Conservation (phyloP, 805 yeast genomes). For the Diddensiella santjacobensis region DNA sequence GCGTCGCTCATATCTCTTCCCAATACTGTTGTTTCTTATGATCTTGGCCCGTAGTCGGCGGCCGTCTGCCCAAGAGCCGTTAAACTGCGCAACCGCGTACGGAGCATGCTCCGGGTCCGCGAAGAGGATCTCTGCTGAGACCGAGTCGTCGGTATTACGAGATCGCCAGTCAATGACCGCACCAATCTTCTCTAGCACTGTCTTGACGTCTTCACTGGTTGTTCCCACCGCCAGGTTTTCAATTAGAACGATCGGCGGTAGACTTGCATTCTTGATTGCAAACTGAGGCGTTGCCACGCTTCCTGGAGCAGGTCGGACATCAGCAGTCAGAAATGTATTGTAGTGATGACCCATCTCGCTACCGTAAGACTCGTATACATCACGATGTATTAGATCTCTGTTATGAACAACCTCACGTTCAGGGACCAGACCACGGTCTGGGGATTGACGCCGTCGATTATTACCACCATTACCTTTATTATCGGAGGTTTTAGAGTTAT, state of each 20-base stretch:
- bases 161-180: conserved; percentile 24
- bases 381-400: not conserved
- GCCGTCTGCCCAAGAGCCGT: conserved; percentile 49
- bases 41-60: conserved; percentile 37
- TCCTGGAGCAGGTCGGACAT: not conserved
- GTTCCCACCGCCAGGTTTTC: conserved; percentile 33
- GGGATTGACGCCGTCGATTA: not conserved
- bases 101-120: conserved; percentile 31
- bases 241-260: conserved; percentile 28
- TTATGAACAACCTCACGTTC: not conserved
- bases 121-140: conserved; percentile 29
- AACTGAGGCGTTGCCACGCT: conserved; percentile 1
- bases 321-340: not conserved
- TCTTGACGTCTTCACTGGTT: conserved; percentile 29
- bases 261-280: conserved; percentile 20
- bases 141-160: conserved; percentile 11
- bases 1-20: conserved; percentile 1
- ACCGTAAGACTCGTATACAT: not conserved
- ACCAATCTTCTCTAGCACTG: conserved; percentile 27
- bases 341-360: not conserved
- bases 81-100: conserved; percentile 33
- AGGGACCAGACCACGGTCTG: not conserved
- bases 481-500: not conserved
- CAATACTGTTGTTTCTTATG: conserved; percentile 21
- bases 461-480: not conserved